Evolutionary conservation across 768 basidiomycete species (phyloP).

Genomic region (Naganishia friedmannii): DNA sequence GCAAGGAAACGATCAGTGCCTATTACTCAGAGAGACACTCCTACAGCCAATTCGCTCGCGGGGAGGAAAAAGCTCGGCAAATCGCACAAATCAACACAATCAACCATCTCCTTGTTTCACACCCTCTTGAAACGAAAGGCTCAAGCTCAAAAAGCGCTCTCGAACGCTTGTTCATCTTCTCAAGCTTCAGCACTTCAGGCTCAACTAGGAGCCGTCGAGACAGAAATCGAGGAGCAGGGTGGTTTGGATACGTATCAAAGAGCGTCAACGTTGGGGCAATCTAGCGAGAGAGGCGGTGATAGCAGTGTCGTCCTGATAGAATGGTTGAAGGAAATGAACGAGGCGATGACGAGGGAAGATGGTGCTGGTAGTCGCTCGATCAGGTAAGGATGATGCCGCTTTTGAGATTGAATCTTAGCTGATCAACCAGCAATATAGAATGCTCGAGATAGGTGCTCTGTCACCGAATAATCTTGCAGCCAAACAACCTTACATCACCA

Average conservation of each 20-base stretch:
- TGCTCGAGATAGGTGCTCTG: constrained; percentile 85
- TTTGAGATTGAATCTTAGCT: background rate
- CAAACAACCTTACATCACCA: constrained; percentile 68
- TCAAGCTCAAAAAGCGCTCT: constrained; percentile 55
- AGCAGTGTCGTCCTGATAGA: constrained; percentile 73
- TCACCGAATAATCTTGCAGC: constrained; percentile 74
- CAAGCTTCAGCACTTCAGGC: constrained; percentile 34
- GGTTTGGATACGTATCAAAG: constrained; percentile 76
- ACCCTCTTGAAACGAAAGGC: constrained; percentile 69
- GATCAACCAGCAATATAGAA: constrained; percentile 53
- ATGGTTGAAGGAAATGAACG: constrained; percentile 66
- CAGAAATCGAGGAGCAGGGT: constrained; percentile 67
- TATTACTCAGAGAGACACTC: constrained; percentile 2
- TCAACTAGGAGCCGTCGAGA: constrained; percentile 60
- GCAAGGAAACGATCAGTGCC: constrained; percentile 10
- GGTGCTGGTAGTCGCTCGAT: background rate
- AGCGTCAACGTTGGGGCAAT: constrained; percentile 79
- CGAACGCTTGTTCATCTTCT: constrained; percentile 17
- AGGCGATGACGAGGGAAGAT: constrained; percentile 31
- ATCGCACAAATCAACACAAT: constrained; percentile 60
- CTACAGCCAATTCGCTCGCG: background rate
- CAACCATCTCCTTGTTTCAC: constrained; percentile 76
- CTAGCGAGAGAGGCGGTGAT: constrained; percentile 77
- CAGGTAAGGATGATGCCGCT: background rate
- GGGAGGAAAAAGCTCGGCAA: constrained; percentile 1